phyloP scores from a whole-genome alignment of 495 filamentous ascomycete species.

The Cryomyces antarcticus region DNA sequence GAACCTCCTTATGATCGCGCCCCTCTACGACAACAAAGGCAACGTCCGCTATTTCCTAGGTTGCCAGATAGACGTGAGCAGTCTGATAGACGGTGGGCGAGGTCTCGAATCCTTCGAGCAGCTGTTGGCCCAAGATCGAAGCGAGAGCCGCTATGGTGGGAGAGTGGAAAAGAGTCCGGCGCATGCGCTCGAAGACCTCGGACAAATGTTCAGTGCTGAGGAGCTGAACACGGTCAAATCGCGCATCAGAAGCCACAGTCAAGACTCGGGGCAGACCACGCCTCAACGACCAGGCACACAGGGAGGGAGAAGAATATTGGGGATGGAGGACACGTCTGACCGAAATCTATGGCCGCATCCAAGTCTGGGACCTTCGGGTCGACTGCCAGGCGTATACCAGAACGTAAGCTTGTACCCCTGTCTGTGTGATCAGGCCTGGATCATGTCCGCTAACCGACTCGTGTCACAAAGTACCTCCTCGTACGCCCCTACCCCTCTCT shows the following conservation, averaged over 20 bases:
- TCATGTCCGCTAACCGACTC: background rate
- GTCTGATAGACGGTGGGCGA: constrained; percentile 33
- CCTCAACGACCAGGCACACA: constrained; percentile 2
- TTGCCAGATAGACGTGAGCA: constrained; percentile 40
- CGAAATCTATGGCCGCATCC: constrained; percentile 9
- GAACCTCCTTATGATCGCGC: constrained; percentile 44
- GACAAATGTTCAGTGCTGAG: constrained; percentile 17
- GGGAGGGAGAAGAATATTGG: constrained; percentile 6
- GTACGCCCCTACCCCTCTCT: constrained; percentile 22
- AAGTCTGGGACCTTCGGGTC: constrained; percentile 14
- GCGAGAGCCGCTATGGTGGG: constrained; percentile 5
- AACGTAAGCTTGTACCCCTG: constrained; percentile 11
- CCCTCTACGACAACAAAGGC: constrained; percentile 39
- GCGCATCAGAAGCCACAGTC: background rate
- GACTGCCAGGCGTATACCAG: constrained; percentile 22
- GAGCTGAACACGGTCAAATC: constrained; percentile 11
- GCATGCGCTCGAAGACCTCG: constrained; percentile 11
- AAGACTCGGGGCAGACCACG: constrained; percentile 5
- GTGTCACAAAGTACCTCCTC: constrained; percentile 15
- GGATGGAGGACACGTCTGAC: constrained; percentile 14
- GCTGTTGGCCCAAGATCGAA: constrained; percentile 19
- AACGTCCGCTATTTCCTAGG: constrained; percentile 39
- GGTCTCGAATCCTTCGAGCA: constrained; percentile 34
- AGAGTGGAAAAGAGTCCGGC: constrained; percentile 4
- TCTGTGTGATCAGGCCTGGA: background rate